Base-by-base conservation (phyloP, 495 filamentous ascomycete species). In the Aspergillus funiculosus region DNA sequence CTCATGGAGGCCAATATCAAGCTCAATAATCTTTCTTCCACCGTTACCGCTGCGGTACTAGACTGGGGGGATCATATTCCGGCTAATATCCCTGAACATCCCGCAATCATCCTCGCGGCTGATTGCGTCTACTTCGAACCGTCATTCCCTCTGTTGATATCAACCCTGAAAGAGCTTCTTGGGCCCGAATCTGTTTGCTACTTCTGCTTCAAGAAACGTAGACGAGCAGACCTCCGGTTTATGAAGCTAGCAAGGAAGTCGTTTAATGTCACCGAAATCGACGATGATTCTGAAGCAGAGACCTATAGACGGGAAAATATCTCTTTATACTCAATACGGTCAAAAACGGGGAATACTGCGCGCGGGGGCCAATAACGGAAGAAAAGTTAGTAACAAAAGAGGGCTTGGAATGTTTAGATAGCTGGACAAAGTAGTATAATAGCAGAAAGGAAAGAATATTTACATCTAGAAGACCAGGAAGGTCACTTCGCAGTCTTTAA, bases 101-200 rank as follows among this genome's bases (percentile, higher is more conserved):
- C 89, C 9, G 81, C 92, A 50, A 71, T 91, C 30, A 79, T 98
- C 44, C 77, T 98, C 8, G 92, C 92, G 8, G 92, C 90, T 5
- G 92, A 98, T 62, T 97, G 92, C 69, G 89, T 94, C 38, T 98
- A 97, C 73, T 94, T 94, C 56, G 91, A 98, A 62, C 88, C 91
- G 3, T 85, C 90, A 2, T 97, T 97, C 60, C 89, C 89, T 31
- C 72, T 94, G 21, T 73, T 98, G 24, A 73, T 89, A 53, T 64
- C 80, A 49, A 96, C 92, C n/a, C 61, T 98, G 51, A 63, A 75
- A 43, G 74, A 78, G 32, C 66, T 86, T 43, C 54, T 85, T 28
- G 73, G 71, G 13, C 68, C 77, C 1, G 54, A 71, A 10, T 76
- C 87, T 1, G 71, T 85, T 3, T 81, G 90, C 55, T 96, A 87